Evolutionary conservation across 1,139 yeast genomes (phyloP).

Genomic region (Pichia cactophila): DNA sequence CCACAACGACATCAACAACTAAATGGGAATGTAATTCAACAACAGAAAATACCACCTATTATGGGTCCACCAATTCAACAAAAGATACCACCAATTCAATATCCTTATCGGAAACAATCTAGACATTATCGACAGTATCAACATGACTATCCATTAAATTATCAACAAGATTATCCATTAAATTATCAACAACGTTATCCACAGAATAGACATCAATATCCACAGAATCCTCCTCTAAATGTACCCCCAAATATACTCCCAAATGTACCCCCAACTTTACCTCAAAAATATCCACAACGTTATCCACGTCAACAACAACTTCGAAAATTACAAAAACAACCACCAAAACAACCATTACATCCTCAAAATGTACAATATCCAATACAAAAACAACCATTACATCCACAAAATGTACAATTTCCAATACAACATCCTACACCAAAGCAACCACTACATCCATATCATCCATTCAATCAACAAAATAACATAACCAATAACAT

Average conservation of each 20-base stretch:
- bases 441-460: too few species aligned
- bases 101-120: neutral
- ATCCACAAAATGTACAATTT: too few species aligned
- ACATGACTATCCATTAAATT: neutral
- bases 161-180: neutral
- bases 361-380: too few species aligned
- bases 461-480: too few species aligned
- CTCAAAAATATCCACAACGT: neutral
- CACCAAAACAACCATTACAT: too few species aligned
- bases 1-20: neutral
- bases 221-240: neutral
- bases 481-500: neutral
- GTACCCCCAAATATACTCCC: neutral
- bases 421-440: too few species aligned
- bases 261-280: neutral
- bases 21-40: too few species aligned
- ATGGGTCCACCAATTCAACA: neutral
- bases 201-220: neutral
- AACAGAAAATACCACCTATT: too few species aligned
- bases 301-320: neutral
- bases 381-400: too few species aligned
- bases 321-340: too few species aligned
- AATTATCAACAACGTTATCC: slow-evolving; percentile 3
- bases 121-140: neutral
- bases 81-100: neutral